phyloP scores from a whole-genome alignment of 2,329 filamentous ascomycete species.

The Penicillium sp. region DNA sequence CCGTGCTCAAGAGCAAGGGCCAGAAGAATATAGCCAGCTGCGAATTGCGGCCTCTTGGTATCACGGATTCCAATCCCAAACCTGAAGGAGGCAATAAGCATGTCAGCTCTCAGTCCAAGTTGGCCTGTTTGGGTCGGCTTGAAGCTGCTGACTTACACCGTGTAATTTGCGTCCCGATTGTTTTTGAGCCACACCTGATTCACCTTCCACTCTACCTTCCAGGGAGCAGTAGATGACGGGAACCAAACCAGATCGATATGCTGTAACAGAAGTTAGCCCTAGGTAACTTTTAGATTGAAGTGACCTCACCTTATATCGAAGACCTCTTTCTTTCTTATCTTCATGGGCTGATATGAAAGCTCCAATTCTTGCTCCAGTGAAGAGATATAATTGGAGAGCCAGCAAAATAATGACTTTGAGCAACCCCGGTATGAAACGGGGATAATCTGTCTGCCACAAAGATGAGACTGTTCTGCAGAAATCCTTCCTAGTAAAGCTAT shows the following conservation, averaged over 20 bases:
- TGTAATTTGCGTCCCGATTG: slow-evolving; percentile 16
- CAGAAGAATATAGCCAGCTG: slow-evolving; percentile 14
- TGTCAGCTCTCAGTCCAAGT: not conserved
- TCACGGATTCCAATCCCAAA: slow-evolving; percentile 18
- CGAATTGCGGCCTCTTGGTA: slow-evolving; percentile 15
- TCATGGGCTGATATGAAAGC: slow-evolving; percentile 14
- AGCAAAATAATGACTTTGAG: slow-evolving; percentile 14
- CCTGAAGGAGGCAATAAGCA: slow-evolving; percentile 2
- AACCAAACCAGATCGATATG: slow-evolving; percentile 17
- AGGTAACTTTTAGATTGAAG: too few relatives aligned
- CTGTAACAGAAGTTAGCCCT: slow-evolving; percentile 5
- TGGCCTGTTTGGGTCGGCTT: too few relatives aligned
- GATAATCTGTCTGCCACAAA: slow-evolving; percentile 11
- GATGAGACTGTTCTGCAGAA: slow-evolving; percentile 10
- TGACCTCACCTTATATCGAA: slow-evolving; percentile 7
- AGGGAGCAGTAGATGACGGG: slow-evolving; percentile 14
- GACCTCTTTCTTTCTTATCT: slow-evolving; percentile 8
- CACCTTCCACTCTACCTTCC: slow-evolving; percentile 16
- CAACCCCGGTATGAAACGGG: slow-evolving; percentile 11
- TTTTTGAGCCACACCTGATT: slow-evolving; percentile 15
- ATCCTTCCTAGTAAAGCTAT: slow-evolving; percentile 15
- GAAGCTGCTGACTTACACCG: slow-evolving; percentile 13
- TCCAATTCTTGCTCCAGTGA: slow-evolving; percentile 17
- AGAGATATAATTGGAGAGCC: slow-evolving; percentile 16
- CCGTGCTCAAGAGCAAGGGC: slow-evolving; percentile 13